These are phyloP conservation scores for Exobasidium cylindrosporum DNA, from an alignment of 1,284 basidiomycete species.

Conservation along the genomic window DNA sequence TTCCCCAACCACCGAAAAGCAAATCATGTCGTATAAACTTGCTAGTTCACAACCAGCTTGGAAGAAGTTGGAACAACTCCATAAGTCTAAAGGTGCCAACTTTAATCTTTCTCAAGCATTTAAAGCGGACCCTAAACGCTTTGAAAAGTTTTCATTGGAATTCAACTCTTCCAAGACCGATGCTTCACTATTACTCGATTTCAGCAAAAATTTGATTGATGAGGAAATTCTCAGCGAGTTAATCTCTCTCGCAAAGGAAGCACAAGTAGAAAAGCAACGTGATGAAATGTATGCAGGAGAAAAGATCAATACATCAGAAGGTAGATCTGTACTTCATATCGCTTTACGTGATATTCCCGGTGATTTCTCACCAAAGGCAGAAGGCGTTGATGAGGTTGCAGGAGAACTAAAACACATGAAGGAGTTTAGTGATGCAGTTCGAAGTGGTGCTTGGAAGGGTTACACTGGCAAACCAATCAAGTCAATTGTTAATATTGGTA, in stretches of 20 bases:
- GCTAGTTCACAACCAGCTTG: conserved; percentile 63
- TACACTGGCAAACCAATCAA: conserved; percentile 94
- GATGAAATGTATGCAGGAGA: conserved; percentile 92
- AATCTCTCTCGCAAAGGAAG: conserved; percentile 78
- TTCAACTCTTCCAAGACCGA: conserved; percentile 67
- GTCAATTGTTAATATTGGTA: conserved; percentile 96
- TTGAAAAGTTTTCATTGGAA: conserved; percentile 76
- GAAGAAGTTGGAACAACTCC: conserved; percentile 83
- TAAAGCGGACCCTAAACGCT: conserved; percentile 78
- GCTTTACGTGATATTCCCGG: conserved; percentile 81
- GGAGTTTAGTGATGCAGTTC: conserved; percentile 78
- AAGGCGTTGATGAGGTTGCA: conserved; percentile 76
- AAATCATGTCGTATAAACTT: conserved; percentile 22
- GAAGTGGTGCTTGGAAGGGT: conserved; percentile 87
- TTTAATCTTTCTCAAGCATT: conserved; percentile 90
- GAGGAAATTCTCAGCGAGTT: conserved; percentile 70
- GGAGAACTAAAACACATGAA: conserved; percentile 87
- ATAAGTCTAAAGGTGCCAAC: conserved; percentile 70
- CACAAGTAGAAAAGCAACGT: conserved; percentile 76
- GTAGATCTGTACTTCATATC: conserved; percentile 89
- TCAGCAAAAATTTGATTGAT: conserved; percentile 93
- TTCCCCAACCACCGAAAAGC: no score
- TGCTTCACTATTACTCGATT: conserved; percentile 85
- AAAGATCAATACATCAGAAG: conserved; percentile 98
- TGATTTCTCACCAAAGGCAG: conserved; percentile 63